Conservation (phyloP, 1,284 basidiomycete genomes). For the Naganishia albida region DNA sequence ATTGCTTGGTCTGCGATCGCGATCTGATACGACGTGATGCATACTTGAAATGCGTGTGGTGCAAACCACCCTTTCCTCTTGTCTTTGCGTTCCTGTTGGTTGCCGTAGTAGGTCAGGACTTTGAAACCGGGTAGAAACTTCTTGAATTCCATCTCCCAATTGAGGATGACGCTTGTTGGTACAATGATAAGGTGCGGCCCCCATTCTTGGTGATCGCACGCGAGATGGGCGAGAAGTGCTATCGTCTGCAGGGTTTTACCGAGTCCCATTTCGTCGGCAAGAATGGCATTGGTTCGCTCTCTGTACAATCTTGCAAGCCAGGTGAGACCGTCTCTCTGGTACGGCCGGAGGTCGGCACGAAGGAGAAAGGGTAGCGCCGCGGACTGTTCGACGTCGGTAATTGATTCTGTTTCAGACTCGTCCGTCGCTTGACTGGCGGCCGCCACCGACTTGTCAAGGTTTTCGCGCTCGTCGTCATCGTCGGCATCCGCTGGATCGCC, state of each 20-base stretch:
- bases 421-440: background rate
- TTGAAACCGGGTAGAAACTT: constrained; percentile 96
- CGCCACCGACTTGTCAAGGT: constrained; percentile 23
- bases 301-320: constrained; percentile 90
- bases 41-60: constrained; percentile 76
- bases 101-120: constrained; percentile 88
- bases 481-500: constrained; percentile 35
- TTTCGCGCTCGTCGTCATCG: constrained; percentile 20
- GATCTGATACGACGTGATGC: constrained; percentile 93
- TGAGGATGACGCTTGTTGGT: constrained; percentile 90
- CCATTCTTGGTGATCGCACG: constrained; percentile 87
- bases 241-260: constrained; percentile 90
- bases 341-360: constrained; percentile 84
- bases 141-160: constrained; percentile 93
- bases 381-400: constrained; percentile 32
- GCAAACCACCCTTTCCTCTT: constrained; percentile 92
- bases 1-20: constrained; percentile 92
- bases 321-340: constrained; percentile 90
- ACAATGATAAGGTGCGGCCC: constrained; percentile 91
- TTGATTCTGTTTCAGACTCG: constrained; percentile 16
- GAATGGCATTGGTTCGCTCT: constrained; percentile 88
- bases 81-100: constrained; percentile 86
- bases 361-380: constrained; percentile 71
- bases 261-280: constrained; percentile 96
- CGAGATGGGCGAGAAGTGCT: constrained; percentile 68